Percentiles rank a stretch among this genome's conserved stretches.
phyloP scores from a whole-genome alignment of 2,329 filamentous ascomycete species.

The Intubia oerlemansii region DNA sequence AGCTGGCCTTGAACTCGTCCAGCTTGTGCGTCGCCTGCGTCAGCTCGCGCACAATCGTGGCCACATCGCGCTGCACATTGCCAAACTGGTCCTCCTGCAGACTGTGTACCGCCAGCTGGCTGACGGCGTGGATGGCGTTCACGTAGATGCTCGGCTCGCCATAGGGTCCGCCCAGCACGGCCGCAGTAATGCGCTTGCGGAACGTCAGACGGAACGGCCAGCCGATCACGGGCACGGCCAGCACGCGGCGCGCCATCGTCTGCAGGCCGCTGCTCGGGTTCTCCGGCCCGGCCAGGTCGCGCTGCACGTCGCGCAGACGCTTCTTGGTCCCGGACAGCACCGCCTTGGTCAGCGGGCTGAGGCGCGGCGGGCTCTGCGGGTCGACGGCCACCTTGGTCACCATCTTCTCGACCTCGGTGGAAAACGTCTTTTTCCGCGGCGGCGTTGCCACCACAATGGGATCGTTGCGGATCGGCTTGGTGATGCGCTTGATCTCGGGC shows the following conservation, averaged over 20 bases:
- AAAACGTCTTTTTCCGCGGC: constrained; percentile 15
- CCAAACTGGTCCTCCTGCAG: constrained; percentile 66
- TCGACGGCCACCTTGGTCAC: constrained; percentile 21
- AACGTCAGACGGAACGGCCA: constrained; percentile 51
- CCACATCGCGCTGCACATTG: constrained; percentile 66
- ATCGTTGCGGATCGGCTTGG: constrained; percentile 21
- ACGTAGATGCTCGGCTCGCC: constrained; percentile 46
- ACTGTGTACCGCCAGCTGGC: constrained; percentile 48
- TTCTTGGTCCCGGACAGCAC: constrained; percentile 25
- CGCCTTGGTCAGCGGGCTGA: constrained; percentile 29
- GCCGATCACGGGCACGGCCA: constrained; percentile 33
- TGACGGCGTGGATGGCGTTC: constrained; percentile 50
- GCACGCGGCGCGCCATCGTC: constrained; percentile 21
- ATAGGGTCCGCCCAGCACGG: constrained; percentile 54
- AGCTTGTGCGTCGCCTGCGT: constrained; percentile 47
- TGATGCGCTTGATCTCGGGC: constrained; percentile 15
- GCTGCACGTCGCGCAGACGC: constrained; percentile 29
- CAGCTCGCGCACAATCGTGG: constrained; percentile 50
- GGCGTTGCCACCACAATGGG: constrained; percentile 20
- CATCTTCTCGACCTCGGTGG: constrained; percentile 19
- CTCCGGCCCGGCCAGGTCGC: constrained; percentile 27
- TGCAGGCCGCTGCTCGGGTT: constrained; percentile 26
- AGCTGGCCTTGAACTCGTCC: constrained; percentile 38
- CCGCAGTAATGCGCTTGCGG: constrained; percentile 37
- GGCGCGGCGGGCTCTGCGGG: constrained; percentile 25